Evolutionary conservation across 2,329 filamentous ascomycete genomes (phyloP).

Genomic region (Rhynchosporium graminicola): DNA sequence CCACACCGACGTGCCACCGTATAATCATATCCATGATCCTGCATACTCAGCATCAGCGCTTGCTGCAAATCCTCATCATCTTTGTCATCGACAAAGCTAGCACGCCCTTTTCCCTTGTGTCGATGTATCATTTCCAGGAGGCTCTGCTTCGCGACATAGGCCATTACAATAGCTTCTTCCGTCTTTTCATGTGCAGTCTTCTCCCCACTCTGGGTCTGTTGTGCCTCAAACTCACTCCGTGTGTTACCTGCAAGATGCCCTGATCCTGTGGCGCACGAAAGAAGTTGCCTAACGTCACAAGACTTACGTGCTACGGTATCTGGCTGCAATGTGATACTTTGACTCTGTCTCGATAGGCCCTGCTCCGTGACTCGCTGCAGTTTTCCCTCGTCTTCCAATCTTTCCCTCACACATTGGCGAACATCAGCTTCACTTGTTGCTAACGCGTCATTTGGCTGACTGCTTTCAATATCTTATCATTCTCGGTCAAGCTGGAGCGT

Average conservation of each 20-base stretch:
- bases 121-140: constrained; percentile 52
- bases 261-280: neutral
- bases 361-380: neutral
- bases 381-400: neutral
- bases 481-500: neutral
- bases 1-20: neutral
- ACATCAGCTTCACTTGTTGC: neutral
- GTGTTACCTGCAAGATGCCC: neutral
- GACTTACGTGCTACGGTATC: neutral
- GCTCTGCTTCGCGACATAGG: constrained; percentile 76
- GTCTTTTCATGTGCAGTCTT: constrained; percentile 39
- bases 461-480: neutral
- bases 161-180: constrained; percentile 72
- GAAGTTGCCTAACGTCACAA: neutral
- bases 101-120: neutral
- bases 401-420: neutral
- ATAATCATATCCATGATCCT: neutral
- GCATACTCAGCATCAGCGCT: neutral
- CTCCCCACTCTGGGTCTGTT: constrained; percentile 3
- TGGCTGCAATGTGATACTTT: neutral
- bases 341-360: neutral
- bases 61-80: neutral
- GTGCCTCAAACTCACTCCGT: neutral
- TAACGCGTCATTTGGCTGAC: neutral
- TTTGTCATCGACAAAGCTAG: neutral